Evolutionary conservation across 106 monocot species (phyloP).

Genomic region (Dendrobium catenatum): DNA sequence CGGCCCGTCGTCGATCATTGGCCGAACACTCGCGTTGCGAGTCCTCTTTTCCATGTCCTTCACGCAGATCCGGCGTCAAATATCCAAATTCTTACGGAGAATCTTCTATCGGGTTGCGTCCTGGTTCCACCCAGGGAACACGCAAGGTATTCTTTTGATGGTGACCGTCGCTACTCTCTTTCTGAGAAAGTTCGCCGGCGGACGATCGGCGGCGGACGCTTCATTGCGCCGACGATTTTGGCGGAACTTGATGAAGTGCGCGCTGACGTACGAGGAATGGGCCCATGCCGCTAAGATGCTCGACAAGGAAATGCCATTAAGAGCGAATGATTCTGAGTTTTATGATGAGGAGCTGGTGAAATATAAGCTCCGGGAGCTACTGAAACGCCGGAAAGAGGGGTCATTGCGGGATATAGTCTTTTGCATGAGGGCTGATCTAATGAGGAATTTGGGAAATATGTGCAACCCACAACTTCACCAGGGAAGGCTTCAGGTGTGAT

Average conservation of each 20-base stretch:
- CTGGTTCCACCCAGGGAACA: slow-evolving; percentile 65
- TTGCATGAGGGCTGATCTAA: slow-evolving; percentile 69
- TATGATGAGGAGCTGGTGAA: slow-evolving; percentile 72
- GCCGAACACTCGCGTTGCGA: slow-evolving; percentile 50
- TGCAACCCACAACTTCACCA: slow-evolving; percentile 69
- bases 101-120: slow-evolving; percentile 20
- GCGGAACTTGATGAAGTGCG: slow-evolving; percentile 61
- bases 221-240: slow-evolving; percentile 56
- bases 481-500: slow-evolving; percentile 58
- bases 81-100: background rate
- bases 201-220: slow-evolving; percentile 37
- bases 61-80: slow-evolving; percentile 19
- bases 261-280: slow-evolving; percentile 72
- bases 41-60: slow-evolving; percentile 47
- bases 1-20: slow-evolving; percentile 56
- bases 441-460: slow-evolving; percentile 74
- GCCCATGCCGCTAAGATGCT: slow-evolving; percentile 75
- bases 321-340: slow-evolving; percentile 42
- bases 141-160: slow-evolving; percentile 58
- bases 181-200: slow-evolving; percentile 41
- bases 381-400: slow-evolving; percentile 47
- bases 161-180: slow-evolving; percentile 38
- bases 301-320: slow-evolving; percentile 36
- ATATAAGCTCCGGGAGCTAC: slow-evolving; percentile 67
- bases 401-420: slow-evolving; percentile 66